Evolutionary conservation across 352 stramenopile species (phyloP).

Genomic region (Chrysophaeum taylorii): DNA sequence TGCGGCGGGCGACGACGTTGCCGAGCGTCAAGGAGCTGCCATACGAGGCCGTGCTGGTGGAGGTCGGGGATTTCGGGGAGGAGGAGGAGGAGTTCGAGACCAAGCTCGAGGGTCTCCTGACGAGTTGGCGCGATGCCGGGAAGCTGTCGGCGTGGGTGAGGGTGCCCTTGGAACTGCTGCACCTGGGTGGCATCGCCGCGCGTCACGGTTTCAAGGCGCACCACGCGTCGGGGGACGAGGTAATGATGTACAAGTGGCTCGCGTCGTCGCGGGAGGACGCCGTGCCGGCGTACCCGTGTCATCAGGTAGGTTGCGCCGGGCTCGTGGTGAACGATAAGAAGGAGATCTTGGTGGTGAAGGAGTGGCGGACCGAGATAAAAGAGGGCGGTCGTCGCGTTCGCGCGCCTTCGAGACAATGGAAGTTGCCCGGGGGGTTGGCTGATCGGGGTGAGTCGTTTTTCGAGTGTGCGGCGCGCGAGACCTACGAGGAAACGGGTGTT

Average conservation of each 20-base stretch:
- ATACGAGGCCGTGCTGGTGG: no score
- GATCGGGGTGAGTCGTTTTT: constrained; percentile 21
- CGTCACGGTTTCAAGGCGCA: constrained; percentile 2
- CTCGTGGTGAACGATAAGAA: constrained; percentile 22
- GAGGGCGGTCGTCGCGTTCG: neutral
- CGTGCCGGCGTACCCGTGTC: constrained; percentile 16
- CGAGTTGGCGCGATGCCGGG: neutral
- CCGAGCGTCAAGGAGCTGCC: no score
- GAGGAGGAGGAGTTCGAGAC: no score
- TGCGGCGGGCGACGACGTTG: no score
- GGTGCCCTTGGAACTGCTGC: neutral
- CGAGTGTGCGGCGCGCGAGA: constrained; percentile 18
- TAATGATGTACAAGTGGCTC: constrained; percentile 14
- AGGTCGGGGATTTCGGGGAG: no score
- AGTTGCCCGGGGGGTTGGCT: constrained; percentile 21
- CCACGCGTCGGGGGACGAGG: neutral
- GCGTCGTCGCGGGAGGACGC: neutral
- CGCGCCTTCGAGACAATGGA: constrained; percentile 18
- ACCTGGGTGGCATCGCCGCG: neutral
- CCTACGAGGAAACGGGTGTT: constrained; percentile 22
- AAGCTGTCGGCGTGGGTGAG: neutral
- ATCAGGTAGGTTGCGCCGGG: constrained; percentile 24
- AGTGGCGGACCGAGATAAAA: constrained; percentile 20
- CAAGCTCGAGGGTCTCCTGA: no score
- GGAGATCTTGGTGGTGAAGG: constrained; percentile 23